A percentile compares a stretch with the other conserved stretches of the same genome.
phyloP scores from a whole-genome alignment of 2,329 filamentous ascomycete genomes.

The Pleoardoris graminearum region DNA sequence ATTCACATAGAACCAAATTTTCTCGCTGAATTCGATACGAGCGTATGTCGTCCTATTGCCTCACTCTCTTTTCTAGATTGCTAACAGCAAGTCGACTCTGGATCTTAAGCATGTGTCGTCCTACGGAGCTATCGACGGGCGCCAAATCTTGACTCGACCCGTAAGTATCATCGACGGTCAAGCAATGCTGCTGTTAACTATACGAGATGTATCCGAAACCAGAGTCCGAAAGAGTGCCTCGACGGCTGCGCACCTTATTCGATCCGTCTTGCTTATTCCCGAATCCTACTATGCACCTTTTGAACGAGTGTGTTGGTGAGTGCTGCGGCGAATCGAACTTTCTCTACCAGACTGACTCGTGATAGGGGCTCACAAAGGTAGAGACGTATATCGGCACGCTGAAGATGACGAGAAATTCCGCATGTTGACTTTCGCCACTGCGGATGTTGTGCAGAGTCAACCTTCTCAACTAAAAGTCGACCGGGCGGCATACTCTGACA shows the following conservation, averaged over 20 bases:
- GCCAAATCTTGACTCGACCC: background rate
- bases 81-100: constrained; percentile 2
- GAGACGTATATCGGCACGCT: constrained; percentile 3
- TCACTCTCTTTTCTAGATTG: background rate
- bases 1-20: background rate
- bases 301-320: constrained; percentile 12
- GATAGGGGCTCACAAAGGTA: constrained; percentile 1
- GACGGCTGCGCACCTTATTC: background rate
- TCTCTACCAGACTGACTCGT: background rate
- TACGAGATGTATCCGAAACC: constrained; percentile 8
- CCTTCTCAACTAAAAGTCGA: background rate
- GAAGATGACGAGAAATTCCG: constrained; percentile 11
- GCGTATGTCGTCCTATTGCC: constrained; percentile 1
- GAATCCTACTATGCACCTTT: background rate
- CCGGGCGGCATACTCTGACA: background rate
- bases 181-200: background rate
- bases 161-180: background rate
- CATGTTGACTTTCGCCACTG: constrained; percentile 6
- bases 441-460: background rate
- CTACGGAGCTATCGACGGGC: constrained; percentile 12
- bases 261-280: background rate
- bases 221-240: background rate
- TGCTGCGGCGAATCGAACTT: background rate
- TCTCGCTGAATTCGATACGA: constrained; percentile 9
- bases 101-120: background rate